Percentiles rank a stretch among this genome's conserved stretches.
Evolutionary conservation across 2,329 filamentous ascomycete species (phyloP).

Genomic region (Fonsecaea monophora): DNA sequence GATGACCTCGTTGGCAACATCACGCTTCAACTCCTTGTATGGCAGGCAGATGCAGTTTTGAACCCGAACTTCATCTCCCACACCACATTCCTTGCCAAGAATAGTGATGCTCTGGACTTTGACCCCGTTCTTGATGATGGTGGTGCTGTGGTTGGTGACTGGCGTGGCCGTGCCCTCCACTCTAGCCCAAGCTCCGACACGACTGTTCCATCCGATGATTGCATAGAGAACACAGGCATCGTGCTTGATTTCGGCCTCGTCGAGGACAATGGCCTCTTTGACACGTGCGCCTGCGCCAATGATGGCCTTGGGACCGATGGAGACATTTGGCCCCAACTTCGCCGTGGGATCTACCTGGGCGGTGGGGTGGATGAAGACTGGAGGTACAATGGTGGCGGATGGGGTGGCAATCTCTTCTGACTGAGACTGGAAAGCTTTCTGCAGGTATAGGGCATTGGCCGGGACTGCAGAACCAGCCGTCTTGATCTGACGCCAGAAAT

Average conservation of each 20-base stretch:
- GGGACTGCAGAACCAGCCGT: slow-evolving; percentile 96
- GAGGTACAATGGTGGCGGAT: slow-evolving; percentile 85
- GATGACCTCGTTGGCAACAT: slow-evolving; percentile 76
- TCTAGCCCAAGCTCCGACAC: slow-evolving; percentile 95
- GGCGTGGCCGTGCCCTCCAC: slow-evolving; percentile 94
- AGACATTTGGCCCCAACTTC: slow-evolving; percentile 96
- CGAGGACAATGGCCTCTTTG: slow-evolving; percentile 95
- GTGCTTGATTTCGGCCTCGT: slow-evolving; percentile 94
- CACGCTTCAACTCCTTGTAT: slow-evolving; percentile 96
- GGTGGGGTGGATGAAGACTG: slow-evolving; percentile 93
- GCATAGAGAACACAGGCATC: slow-evolving; percentile 94
- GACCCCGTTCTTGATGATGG: slow-evolving; percentile 95
- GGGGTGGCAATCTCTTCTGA: slow-evolving; percentile 82
- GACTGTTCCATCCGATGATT: slow-evolving; percentile 96
- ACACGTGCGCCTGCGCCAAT: slow-evolving; percentile 87
- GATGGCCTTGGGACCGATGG: slow-evolving; percentile 84
- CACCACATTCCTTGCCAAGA: slow-evolving; percentile 91
- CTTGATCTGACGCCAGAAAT: slow-evolving; percentile 99
- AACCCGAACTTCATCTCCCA: slow-evolving; percentile 91
- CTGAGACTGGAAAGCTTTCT: slow-evolving; percentile 85
- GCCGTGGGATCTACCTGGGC: slow-evolving; percentile 91
- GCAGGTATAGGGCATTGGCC: slow-evolving; percentile 94
- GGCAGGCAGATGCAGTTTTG: slow-evolving; percentile 98
- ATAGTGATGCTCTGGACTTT: slow-evolving; percentile 99
- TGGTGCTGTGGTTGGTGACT: slow-evolving; percentile 85